These are phyloP conservation scores for Venturia effusa DNA, from an alignment of 2,329 filamentous ascomycete species.

Conservation along the genomic window DNA sequence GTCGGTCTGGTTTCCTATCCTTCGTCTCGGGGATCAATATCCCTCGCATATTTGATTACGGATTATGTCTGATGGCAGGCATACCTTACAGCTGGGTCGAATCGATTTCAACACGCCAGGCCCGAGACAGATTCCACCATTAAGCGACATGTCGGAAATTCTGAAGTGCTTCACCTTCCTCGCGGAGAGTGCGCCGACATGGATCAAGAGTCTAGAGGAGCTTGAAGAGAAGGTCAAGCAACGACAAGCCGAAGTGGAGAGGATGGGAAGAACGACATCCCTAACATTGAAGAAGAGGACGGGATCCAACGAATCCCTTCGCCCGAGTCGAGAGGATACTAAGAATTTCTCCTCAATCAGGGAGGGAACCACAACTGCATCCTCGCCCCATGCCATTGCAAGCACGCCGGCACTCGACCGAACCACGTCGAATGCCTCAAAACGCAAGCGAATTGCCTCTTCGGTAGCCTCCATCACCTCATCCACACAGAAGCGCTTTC, in stretches of 20 bases:
- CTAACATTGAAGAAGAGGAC: conserved; percentile 22
- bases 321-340: conserved; percentile 14
- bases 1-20: not conserved
- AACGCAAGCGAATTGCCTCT: conserved; percentile 32
- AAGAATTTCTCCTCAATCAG: conserved; percentile 8
- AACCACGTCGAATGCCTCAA: conserved; percentile 14
- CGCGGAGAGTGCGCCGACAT: conserved; percentile 27
- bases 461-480: conserved; percentile 29
- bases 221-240: conserved; percentile 23
- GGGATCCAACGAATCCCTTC: conserved; percentile 28
- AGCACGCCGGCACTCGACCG: conserved; percentile 11
- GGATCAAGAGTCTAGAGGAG: conserved; percentile 23
- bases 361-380: conserved; percentile 17
- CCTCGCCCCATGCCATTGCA: conserved; percentile 12
- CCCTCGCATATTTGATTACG: not conserved
- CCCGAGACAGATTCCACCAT: not conserved
- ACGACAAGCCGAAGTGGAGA: conserved; percentile 21
- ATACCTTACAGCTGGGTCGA: not conserved
- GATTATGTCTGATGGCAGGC: not conserved
- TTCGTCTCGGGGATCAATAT: not conserved
- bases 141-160: conserved; percentile 25
- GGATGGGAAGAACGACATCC: conserved; percentile 18
- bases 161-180: conserved; percentile 27
- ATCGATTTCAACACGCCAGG: not conserved
- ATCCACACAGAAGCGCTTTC: conserved; percentile 44